Base-by-base conservation (phyloP, 1,284 basidiomycete genomes). In the Neotropicomus parvogracilis region DNA sequence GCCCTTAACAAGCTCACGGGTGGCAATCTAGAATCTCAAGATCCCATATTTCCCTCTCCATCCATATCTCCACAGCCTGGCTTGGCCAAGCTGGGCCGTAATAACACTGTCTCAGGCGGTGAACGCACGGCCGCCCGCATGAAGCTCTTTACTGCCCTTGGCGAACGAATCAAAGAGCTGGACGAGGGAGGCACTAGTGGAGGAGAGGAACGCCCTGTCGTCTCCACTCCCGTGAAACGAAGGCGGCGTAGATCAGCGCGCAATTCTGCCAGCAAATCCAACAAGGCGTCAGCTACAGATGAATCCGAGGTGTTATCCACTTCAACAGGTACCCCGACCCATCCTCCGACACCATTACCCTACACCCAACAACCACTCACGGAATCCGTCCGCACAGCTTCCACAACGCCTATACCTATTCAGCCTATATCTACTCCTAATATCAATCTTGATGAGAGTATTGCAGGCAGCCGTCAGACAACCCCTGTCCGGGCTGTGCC, bases 71-170 rank as follows among this genome's bases (percentile, higher is more conserved):
- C 80, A 6, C 75, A 80, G 20, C 75, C 75, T 17, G 69, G 68
- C 20, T 65, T 69, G 4, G 71, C 65, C 10, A 76, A 75, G 54
- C 69, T 89, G 19, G 72, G 70, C 49, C 75, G 88, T 49, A 90
- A 84, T 60, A 89, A 90, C 59, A 91, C 88, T 12, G 80, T 89
- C 14, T 77, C 87, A 1, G 87, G 85, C 4, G 86, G 85, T 14
- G 88, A 90, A 58, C 71, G 88, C 20, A 75, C 77, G 36, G 85
- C 79, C 31, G 88, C 82, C 9, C 75, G 88, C 34, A 75, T 78
- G 56, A 71, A 80, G 49, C 72, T 90, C 69, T 71, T 88, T 35
- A 77, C 73, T 50, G 73, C 79, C 11, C 69, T 89, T 16, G 77
- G 75, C n/a, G 77, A 78, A 45, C 73, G 87, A 54, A 79, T 74